Evolutionary conservation across 2,329 filamentous ascomycete species (phyloP).

Genomic region (Colletotrichum viniferum): DNA sequence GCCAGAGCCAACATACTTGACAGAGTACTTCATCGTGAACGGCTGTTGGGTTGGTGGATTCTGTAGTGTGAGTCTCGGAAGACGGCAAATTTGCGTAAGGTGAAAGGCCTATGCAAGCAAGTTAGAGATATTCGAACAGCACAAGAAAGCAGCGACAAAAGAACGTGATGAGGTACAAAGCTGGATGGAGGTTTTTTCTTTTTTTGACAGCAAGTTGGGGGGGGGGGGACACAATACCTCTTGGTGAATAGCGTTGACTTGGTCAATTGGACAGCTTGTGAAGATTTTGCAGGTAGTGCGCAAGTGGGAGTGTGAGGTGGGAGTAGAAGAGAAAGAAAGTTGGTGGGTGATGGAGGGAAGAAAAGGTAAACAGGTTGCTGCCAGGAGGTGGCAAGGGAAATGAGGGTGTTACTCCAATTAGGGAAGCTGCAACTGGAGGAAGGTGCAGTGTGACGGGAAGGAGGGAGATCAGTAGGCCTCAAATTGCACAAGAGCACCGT

Average conservation of each 20-base stretch:
- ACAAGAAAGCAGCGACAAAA: not conserved
- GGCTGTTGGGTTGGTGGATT: not conserved
- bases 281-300: not conserved
- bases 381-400: not conserved
- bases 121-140: not conserved
- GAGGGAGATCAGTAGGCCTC: not conserved
- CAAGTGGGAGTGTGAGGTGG: not conserved
- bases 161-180: not conserved
- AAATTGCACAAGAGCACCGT: not conserved
- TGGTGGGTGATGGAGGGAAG: not conserved
- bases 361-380: not conserved
- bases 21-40: conserved; percentile 13
- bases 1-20: conserved; percentile 27
- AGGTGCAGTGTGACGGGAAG: conserved; percentile 9
- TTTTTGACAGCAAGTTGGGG: not conserved
- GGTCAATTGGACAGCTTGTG: not conserved
- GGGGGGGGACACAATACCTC: not conserved
- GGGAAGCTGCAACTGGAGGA: conserved; percentile 3
- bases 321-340: not conserved
- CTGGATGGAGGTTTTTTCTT: not conserved
- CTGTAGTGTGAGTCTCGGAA: not conserved
- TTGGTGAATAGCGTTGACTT: not conserved
- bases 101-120: not conserved
- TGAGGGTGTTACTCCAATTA: not conserved
- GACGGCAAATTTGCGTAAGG: not conserved